Base-by-base conservation (phyloP, 768 basidiomycete species). In the Daedalea quercina region DNA sequence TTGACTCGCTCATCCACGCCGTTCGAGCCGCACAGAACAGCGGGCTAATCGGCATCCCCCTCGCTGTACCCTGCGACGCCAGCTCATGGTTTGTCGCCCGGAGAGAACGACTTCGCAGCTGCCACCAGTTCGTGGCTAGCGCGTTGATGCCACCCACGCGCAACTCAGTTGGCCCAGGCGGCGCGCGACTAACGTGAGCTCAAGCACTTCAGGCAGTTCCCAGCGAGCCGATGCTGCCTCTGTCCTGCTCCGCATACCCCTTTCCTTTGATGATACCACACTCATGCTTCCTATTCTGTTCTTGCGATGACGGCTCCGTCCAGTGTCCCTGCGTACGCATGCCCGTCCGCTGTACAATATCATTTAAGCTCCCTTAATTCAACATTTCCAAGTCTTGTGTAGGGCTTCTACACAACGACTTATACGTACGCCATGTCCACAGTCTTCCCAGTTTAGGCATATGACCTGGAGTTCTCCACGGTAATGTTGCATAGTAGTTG, bases 81-180 rank as follows among this genome's bases (percentile, higher is more conserved):
- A 76, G 87, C 28, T 84, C 81, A n/a, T 88, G 85, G 86, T 93
- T 90, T 65, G 84, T 89, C 28, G 79, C 80, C 51, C 75, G 90
- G 20, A 73, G 90, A 50, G 85, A 89, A 61, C 78, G 85, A 24
- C 53, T 79, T 52, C 68, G 74, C 49, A 74, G 71, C 17, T 70
- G 69, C 55, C 57, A 65, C 42, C 67, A 69, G 23, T 55, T 67
- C 9, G 56, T 69, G 42, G 62, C 63, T 9, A 61, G 60, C 15
- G 66, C 68, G 22, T 55, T 70, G 1, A 64, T 65, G 63, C 58
- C 63, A 2, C 56, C 66, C 4, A 57, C 15, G 19, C 47, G 47
- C 11, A 48, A 40, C 22, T 49, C 48, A 9, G 48, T 40, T 24
- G 48, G 34, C 19, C 48, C 48, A 15, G 48, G 33, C 7, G 34